Percentiles rank a stretch among this genome's conserved stretches.
Evolutionary conservation across 1,284 basidiomycete genomes (phyloP).

Genomic region (Boletus sp.): DNA sequence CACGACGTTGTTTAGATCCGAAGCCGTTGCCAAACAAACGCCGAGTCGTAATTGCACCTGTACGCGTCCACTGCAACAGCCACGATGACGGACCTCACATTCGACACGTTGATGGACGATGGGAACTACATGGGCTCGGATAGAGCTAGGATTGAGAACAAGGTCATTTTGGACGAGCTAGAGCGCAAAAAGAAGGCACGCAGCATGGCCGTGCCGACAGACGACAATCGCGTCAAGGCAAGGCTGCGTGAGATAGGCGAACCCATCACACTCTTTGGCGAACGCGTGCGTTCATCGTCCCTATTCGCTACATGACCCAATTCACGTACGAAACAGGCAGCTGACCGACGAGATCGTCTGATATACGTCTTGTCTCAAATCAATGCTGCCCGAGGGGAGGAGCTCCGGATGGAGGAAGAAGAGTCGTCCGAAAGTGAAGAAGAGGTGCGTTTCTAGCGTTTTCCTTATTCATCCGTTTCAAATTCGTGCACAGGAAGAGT

Average conservation of each 20-base stretch:
- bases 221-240: constrained; percentile 88
- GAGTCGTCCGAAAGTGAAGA: constrained; percentile 69
- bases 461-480: background rate
- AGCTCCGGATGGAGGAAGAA: constrained; percentile 67
- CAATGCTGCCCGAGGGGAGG: constrained; percentile 72
- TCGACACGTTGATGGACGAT: constrained; percentile 71
- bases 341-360: constrained; percentile 89
- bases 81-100: constrained; percentile 64
- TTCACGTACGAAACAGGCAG: constrained; percentile 50
- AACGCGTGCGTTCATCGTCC: constrained; percentile 64
- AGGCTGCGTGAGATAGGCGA: constrained; percentile 90
- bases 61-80: background rate
- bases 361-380: constrained; percentile 91
- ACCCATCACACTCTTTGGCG: constrained; percentile 95
- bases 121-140: constrained; percentile 69
- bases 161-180: constrained; percentile 84
- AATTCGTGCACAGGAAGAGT: constrained; percentile 67
- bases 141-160: constrained; percentile 70
- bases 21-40: constrained; percentile 36
- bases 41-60: too few species aligned
- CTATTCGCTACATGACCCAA: constrained; percentile 14
- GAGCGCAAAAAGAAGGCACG: constrained; percentile 94
- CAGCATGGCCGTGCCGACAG: constrained; percentile 92
- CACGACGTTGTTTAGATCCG: constrained; percentile 30
- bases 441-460: constrained; percentile 49